These are phyloP conservation scores for Amyloporia xantha DNA, from an alignment of 768 basidiomycete genomes.

Conservation along the genomic window DNA sequence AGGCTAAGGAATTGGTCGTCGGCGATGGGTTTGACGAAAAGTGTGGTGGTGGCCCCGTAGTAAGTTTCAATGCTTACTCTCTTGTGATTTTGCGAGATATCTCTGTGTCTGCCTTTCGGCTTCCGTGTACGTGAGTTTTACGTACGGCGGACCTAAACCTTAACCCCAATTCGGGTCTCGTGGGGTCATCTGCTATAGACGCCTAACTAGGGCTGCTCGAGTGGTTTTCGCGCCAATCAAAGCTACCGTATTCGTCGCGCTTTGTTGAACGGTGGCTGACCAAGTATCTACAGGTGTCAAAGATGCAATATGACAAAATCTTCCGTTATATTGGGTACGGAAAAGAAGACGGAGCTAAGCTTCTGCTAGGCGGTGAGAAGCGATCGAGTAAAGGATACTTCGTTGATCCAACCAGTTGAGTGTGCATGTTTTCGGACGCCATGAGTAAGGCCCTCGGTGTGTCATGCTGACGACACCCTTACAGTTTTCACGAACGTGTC, in stretches of 20 bases:
- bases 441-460: too few species aligned
- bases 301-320: conserved; percentile 78
- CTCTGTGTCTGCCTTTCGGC: background rate
- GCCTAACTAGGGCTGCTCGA: background rate
- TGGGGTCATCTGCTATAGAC: background rate
- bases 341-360: conserved; percentile 75
- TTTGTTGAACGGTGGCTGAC: background rate
- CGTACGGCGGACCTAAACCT: background rate
- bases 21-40: conserved; percentile 77
- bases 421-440: too few species aligned
- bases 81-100: background rate
- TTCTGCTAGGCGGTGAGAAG: conserved; percentile 75
- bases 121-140: background rate
- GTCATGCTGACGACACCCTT: too few species aligned
- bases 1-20: conserved; percentile 63
- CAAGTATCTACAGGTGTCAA: conserved; percentile 52
- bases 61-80: conserved; percentile 30
- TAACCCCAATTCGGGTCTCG: conserved; percentile 1
- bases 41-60: conserved; percentile 78
- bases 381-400: conserved; percentile 75
- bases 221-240: background rate
- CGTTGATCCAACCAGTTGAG: conserved; percentile 89
- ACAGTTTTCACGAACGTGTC: conserved; percentile 78
- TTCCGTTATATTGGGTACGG: conserved; percentile 87
- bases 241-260: background rate